These are phyloP conservation scores for Saccharomyces uvarum DNA, from an alignment of 1,139 yeast genomes.

Conservation along the genomic window DNA sequence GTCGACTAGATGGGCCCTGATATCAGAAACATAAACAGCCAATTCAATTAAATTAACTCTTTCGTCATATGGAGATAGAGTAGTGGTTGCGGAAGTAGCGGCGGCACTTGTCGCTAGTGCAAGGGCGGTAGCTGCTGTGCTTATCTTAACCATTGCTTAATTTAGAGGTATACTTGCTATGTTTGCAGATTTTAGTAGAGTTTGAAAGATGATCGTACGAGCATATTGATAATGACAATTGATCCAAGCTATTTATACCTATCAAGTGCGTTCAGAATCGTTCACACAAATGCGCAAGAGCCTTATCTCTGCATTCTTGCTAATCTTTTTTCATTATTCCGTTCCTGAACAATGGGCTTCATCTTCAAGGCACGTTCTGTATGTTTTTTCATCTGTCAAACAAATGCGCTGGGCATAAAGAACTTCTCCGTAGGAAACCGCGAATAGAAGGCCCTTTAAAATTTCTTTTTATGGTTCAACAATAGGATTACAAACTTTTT, in stretches of 20 bases:
- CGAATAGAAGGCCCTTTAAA: too few species aligned
- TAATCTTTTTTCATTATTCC: not conserved
- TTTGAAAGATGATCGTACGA: not conserved
- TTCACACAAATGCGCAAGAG: not conserved
- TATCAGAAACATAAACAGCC: conserved; percentile 8
- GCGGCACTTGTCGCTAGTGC: not conserved
- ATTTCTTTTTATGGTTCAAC: too few species aligned
- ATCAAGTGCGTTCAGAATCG: not conserved
- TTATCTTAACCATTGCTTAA: not conserved
- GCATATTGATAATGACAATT: not conserved
- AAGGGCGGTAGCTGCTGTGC: not conserved
- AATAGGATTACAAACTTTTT: too few species aligned
- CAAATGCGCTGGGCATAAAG: not conserved
- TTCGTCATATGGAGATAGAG: conserved; percentile 6
- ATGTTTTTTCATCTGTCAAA: not conserved
- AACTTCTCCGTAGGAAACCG: not conserved
- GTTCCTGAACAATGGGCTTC: not conserved
- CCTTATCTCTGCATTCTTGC: not conserved
- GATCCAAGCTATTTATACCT: not conserved
- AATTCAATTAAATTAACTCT: conserved; percentile 7
- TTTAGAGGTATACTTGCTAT: not conserved
- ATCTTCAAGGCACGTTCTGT: not conserved
- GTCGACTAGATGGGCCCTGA: conserved; percentile 3
- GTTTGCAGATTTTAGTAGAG: not conserved
- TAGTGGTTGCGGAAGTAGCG: conserved; percentile 8